Conservation (phyloP, 495 filamentous ascomycete species). For the Corynascus novoguineensis region DNA sequence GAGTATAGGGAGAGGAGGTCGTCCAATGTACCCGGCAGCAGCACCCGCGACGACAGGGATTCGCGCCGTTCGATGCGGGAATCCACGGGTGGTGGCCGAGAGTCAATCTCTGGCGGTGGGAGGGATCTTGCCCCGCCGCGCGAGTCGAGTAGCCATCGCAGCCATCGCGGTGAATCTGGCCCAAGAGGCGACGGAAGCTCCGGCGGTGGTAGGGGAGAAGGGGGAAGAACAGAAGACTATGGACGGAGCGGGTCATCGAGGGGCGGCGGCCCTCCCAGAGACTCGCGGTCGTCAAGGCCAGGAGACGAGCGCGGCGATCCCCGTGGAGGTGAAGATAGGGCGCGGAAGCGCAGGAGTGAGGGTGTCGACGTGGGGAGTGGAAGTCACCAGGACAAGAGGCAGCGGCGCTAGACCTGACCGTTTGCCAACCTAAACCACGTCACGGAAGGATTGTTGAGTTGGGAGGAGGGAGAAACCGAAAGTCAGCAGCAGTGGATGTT, state of each 20-base stretch:
- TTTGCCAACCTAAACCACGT: not conserved
- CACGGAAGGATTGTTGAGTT: not conserved
- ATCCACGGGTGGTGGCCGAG: constrained; percentile 16
- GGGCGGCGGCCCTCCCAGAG: constrained; percentile 20
- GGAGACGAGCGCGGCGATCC: constrained; percentile 20
- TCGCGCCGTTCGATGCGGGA: constrained; percentile 27
- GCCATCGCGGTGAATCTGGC: constrained; percentile 21
- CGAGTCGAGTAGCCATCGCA: constrained; percentile 20
- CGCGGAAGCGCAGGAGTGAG: constrained; percentile 32
- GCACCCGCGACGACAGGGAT: constrained; percentile 18
- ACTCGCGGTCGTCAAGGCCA: constrained; percentile 23
- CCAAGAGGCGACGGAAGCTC: constrained; percentile 10
- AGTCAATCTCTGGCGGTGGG: constrained; percentile 16
- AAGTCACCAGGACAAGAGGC: constrained; percentile 31
- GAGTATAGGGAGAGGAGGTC: constrained; percentile 25
- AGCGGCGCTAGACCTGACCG: constrained; percentile 15
- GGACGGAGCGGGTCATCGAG: constrained; percentile 22
- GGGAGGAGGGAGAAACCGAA: not conserved
- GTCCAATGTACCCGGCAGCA: constrained; percentile 5
- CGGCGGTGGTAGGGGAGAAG: constrained; percentile 6
- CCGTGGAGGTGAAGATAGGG: constrained; percentile 23
- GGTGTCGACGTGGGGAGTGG: constrained; percentile 11
- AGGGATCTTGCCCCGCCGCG: constrained; percentile 28
- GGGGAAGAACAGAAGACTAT: constrained; percentile 17
- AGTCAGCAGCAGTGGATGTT: not conserved